A percentile compares a stretch with the other conserved stretches of the same genome.
phyloP scores from a whole-genome alignment of 208 protist genomes.

The Trypanosoma congolense region DNA sequence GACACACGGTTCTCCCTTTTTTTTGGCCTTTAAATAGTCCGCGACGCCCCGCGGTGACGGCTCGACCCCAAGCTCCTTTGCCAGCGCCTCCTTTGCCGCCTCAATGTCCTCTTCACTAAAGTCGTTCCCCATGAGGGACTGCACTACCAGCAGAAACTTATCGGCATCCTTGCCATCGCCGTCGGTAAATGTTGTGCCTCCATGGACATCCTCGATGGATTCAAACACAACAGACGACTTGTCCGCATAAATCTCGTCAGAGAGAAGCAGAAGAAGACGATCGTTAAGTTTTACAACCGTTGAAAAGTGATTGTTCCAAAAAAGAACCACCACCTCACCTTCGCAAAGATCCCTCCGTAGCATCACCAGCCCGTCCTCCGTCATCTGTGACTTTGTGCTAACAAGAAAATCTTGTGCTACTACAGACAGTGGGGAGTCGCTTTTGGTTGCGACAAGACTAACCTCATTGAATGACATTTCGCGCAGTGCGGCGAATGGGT shows the following conservation, averaged over 20 bases:
- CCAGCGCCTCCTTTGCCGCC: constrained; percentile 6
- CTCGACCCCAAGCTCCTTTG: neutral
- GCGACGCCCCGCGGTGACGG: constrained; percentile 20
- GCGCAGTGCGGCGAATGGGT: constrained; percentile 23
- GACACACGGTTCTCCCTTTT: neutral
- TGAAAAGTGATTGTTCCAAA: constrained; percentile 58
- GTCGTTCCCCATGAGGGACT: constrained; percentile 26
- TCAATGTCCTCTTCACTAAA: constrained; percentile 26
- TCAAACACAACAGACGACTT: constrained; percentile 35
- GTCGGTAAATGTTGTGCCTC: constrained; percentile 30
- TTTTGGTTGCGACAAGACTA: constrained; percentile 23
- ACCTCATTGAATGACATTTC: constrained; percentile 49
- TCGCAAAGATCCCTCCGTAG: constrained; percentile 21
- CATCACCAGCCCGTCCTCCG: constrained; percentile 18
- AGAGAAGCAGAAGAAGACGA: constrained; percentile 27
- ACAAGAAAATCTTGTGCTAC: constrained; percentile 19
- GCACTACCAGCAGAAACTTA: constrained; percentile 20
- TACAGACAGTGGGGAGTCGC: constrained; percentile 3
- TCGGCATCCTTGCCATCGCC: constrained; percentile 31
- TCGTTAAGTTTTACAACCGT: constrained; percentile 32
- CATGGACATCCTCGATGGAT: constrained; percentile 23
- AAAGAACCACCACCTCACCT: constrained; percentile 39
- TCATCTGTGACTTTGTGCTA: constrained; percentile 24
- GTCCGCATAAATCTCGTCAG: constrained; percentile 42
- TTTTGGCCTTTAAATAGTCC: constrained; percentile 6